Evolutionary conservation across 1,139 yeast genomes (phyloP), one percentile per base, ranked within the genome.

Genomic region (Chernovozyma aurita): DNA sequence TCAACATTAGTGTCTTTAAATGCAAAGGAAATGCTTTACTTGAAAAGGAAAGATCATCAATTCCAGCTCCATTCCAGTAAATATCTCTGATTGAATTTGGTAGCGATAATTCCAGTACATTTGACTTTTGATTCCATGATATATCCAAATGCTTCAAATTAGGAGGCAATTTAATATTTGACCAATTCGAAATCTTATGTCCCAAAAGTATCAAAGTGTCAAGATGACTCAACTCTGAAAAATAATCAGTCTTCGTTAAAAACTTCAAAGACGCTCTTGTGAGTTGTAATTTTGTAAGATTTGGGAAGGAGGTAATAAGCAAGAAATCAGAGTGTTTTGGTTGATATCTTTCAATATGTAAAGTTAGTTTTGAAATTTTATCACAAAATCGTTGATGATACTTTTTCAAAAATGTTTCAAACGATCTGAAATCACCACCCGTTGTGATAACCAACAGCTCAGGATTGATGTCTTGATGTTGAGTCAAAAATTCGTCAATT

Each of bases 1-100:
- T 57, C 31, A 65, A 42, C 71, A 65, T 64, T 24, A 66, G 45
- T 2, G 61, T 57, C 12, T 50, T 55, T 31, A 65, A 46, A 21
- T 46, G 36, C 2, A 33, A 30, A 0, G 66, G 64, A 24, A 57
- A 49, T 4, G 34, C 28, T 28, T 55, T 39, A 3, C 32, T 25
- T 2, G 31, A 16, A 13, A 59, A 41, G 3, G 38, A 37, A 6
- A 31, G 21, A 40, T 46, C 44, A 12, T 41, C 38, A 3, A 64
- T 44, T 2, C 58, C 60, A 2, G 61, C 55, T 40, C 47, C 49
- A 41, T 65, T 66, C 49, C 65, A 59, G 42, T 56, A 65, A 5
- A 65, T 37, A 20, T 64, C 53, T 1, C 37, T 35, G 3, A 55
- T 42, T 4, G 46, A 42, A 9, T 32, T 39, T 2, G 59, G 67